Evolutionary conservation across 2,329 filamentous ascomycete species (phyloP).

Genomic region (Aspergillus nomiae): DNA sequence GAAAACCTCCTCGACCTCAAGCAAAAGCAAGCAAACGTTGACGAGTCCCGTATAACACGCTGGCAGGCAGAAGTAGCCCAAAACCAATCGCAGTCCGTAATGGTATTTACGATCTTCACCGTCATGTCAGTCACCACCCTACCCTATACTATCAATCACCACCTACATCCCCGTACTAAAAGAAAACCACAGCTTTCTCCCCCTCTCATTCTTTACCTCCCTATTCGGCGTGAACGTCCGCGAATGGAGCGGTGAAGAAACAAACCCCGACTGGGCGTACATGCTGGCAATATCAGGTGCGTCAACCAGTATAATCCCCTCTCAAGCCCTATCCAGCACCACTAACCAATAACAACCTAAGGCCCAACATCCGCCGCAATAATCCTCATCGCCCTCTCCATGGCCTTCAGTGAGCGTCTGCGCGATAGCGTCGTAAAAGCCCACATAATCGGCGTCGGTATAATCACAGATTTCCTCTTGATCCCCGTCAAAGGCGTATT

Average conservation of each 20-base stretch:
- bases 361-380: constrained; percentile 52
- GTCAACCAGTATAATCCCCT: not conserved
- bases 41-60: constrained; percentile 65
- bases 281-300: constrained; percentile 35
- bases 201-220: constrained; percentile 66
- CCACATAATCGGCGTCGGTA: constrained; percentile 25
- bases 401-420: constrained; percentile 53
- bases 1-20: constrained; percentile 69
- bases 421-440: constrained; percentile 27
- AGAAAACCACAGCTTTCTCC: constrained; percentile 50
- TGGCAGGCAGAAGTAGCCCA: constrained; percentile 65
- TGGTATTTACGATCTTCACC: constrained; percentile 62
- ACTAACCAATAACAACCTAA: constrained; percentile 10
- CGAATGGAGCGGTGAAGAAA: constrained; percentile 57
- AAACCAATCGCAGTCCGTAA: constrained; percentile 63
- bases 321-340: not conserved
- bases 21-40: constrained; percentile 67
- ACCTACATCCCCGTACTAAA: not conserved
- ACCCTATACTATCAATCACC: not conserved
- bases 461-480: constrained; percentile 27
- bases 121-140: constrained; percentile 50
- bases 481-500: constrained; percentile 20
- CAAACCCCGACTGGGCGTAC: constrained; percentile 37
- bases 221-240: constrained; percentile 67
- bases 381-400: constrained; percentile 54